Percentiles rank a stretch among this genome's conserved stretches.
Evolutionary conservation across 345 rosid genomes (phyloP).

Genomic region (Dovyalis caffra): DNA sequence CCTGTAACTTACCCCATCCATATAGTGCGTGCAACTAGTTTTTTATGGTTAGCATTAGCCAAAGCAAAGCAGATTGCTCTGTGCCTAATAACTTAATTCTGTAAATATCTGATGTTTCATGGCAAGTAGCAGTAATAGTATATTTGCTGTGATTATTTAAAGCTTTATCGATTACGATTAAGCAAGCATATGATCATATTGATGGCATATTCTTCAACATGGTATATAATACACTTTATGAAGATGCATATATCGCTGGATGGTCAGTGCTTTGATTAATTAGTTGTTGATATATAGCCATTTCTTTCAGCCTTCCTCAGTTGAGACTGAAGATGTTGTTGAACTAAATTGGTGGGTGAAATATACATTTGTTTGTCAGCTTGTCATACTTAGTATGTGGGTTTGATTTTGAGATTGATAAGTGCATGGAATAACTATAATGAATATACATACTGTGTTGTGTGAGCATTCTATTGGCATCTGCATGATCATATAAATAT

Average conservation of each 20-base stretch:
- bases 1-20: not conserved
- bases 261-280: no score
- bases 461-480: not conserved
- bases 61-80: no score
- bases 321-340: not conserved
- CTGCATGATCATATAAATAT: not conserved
- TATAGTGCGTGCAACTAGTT: not conserved
- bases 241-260: not conserved
- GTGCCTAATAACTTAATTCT: not conserved
- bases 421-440: not conserved
- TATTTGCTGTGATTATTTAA: not conserved
- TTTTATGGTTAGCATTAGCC: no score
- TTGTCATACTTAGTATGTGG: not conserved
- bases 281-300: not conserved
- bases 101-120: not conserved
- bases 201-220: not conserved
- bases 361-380: not conserved
- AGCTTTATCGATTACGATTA: not conserved
- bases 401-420: not conserved
- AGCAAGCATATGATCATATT: not conserved
- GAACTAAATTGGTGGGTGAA: not conserved
- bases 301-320: not conserved
- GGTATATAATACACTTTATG: not conserved
- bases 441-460: not conserved
- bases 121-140: not conserved